phyloP scores from a whole-genome alignment of 2,329 filamentous ascomycete genomes.

The Calonectria pseudoreteaudii region DNA sequence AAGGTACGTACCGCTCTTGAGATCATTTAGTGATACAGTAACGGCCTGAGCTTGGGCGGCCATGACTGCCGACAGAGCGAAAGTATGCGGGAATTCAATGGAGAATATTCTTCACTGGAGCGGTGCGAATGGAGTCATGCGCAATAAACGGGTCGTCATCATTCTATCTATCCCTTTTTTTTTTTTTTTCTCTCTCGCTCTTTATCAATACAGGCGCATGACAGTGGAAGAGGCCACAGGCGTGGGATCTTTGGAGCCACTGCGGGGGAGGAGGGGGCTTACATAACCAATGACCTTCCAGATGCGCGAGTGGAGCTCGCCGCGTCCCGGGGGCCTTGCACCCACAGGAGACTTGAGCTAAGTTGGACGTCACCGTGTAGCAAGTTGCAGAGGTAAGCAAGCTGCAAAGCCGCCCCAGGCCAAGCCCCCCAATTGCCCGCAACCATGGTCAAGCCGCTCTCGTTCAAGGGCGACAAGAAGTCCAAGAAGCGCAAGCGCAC shows the following conservation, averaged over 20 bases:
- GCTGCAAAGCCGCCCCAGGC: too few species aligned
- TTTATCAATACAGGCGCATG: not conserved
- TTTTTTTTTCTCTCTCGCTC: not conserved
- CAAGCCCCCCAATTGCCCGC: not conserved
- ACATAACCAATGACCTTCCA: conserved; percentile 40
- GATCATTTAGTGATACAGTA: conserved; percentile 71
- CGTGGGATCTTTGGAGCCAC: conserved; percentile 5
- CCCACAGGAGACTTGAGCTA: conserved; percentile 8
- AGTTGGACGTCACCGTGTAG: not conserved
- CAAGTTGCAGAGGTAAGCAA: not conserved
- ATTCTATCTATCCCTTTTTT: not conserved
- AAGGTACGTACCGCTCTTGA: conserved; percentile 64
- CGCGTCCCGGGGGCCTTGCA: conserved; percentile 40
- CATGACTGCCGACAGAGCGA: conserved; percentile 47
- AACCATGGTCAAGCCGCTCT: conserved; percentile 86
- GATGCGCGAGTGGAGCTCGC: conserved; percentile 47
- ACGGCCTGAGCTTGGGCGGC: conserved; percentile 65
- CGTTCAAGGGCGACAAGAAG: conserved; percentile 98
- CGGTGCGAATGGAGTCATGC: not conserved
- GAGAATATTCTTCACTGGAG: not conserved
- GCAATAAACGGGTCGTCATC: not conserved
- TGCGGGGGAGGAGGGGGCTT: conserved; percentile 38
- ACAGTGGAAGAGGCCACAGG: not conserved
- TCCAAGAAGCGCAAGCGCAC: conserved; percentile 89
- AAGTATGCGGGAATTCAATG: not conserved